Conservation (phyloP, 2,329 filamentous ascomycete genomes). For the Diaporthe destruens region DNA sequence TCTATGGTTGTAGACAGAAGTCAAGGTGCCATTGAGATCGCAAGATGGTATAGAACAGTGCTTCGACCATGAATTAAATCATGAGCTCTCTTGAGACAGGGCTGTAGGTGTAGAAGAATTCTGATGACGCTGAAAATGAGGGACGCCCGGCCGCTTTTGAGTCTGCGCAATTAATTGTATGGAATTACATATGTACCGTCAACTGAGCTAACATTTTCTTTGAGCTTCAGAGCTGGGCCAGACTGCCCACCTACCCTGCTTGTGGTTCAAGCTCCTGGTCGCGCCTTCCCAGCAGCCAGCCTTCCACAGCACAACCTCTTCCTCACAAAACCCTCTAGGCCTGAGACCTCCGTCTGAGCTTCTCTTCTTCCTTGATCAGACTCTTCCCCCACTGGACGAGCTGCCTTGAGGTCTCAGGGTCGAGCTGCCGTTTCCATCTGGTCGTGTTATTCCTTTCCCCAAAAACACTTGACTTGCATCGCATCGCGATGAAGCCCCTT, state of each 20-base stretch:
- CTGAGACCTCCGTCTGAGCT: background rate
- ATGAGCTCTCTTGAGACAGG: too few relatives aligned
- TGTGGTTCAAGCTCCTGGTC: background rate
- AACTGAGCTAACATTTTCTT: background rate
- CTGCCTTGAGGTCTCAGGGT: background rate
- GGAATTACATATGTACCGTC: too few relatives aligned
- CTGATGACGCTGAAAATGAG: too few relatives aligned
- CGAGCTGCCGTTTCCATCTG: too few relatives aligned
- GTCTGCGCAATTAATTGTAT: too few relatives aligned
- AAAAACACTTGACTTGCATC: background rate
- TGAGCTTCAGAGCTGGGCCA: background rate
- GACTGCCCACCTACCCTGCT: background rate
- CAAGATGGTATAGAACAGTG: background rate
- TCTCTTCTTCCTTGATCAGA: background rate
- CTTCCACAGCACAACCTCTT: background rate
- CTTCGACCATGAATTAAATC: too few relatives aligned
- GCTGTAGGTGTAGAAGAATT: too few relatives aligned
- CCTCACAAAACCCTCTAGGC: background rate
- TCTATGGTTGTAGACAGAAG: too few relatives aligned
- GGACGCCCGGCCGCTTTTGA: too few relatives aligned
- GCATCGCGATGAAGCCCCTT: too few relatives aligned
- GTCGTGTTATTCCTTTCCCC: background rate
- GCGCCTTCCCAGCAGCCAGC: background rate
- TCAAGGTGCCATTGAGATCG: background rate
- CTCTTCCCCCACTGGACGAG: too few relatives aligned